Evolutionary conservation across 2,329 filamentous ascomycete genomes (phyloP).

Genomic region (Cordyceps fumosorosea): DNA sequence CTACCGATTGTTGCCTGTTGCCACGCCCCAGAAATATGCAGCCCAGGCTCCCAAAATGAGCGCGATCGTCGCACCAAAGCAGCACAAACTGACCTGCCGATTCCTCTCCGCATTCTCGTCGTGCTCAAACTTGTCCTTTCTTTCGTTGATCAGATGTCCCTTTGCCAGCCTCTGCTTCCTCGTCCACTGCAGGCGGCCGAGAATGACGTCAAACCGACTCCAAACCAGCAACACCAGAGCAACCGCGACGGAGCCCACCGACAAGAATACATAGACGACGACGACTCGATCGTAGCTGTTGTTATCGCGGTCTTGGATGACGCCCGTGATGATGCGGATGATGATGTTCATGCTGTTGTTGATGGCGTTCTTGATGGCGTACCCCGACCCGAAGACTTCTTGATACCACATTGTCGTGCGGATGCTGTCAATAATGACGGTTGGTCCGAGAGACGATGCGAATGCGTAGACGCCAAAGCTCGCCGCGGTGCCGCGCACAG

Average conservation of each 20-base stretch:
- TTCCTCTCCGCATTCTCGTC: constrained; percentile 31
- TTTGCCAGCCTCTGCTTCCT: constrained; percentile 43
- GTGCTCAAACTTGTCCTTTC: constrained; percentile 34
- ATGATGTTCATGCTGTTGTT: constrained; percentile 60
- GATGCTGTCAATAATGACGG: constrained; percentile 53
- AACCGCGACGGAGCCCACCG: constrained; percentile 41
- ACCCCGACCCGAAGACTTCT: constrained; percentile 53
- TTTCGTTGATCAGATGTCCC: constrained; percentile 36
- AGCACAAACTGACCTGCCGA: constrained; percentile 32
- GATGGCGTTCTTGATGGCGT: constrained; percentile 53
- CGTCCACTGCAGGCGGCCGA: constrained; percentile 51
- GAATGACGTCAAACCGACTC: constrained; percentile 32
- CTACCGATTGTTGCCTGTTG: constrained; percentile 40
- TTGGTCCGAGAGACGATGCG: constrained; percentile 48
- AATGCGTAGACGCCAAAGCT: constrained; percentile 55
- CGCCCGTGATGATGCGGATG: constrained; percentile 49
- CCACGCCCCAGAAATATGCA: constrained; percentile 55
- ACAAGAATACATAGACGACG: constrained; percentile 49
- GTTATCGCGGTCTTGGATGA: constrained; percentile 51
- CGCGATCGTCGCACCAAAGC: constrained; percentile 37
- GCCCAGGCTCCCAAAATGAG: constrained; percentile 46
- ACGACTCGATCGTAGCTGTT: constrained; percentile 50
- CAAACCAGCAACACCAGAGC: constrained; percentile 32
- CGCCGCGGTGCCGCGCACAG: constrained; percentile 46
- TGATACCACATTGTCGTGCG: constrained; percentile 55